Evolutionary conservation across 1,284 basidiomycete species (phyloP), one percentile per base, ranked within the genome.

Genomic region (Sanguinoderma infundibulare): DNA sequence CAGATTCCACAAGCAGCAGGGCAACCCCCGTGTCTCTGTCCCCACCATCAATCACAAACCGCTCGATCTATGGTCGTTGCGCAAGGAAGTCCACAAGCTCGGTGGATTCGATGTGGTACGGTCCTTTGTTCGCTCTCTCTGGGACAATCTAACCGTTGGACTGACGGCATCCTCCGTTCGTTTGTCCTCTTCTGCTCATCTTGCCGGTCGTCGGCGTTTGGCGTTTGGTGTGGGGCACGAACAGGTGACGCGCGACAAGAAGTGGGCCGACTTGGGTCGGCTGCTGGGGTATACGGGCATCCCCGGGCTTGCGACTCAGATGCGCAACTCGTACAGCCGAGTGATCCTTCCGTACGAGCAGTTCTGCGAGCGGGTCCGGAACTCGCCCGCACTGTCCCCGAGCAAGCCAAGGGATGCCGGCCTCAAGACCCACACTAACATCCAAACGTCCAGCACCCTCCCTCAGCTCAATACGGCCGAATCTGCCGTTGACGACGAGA

Each of bases 281-380:
- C 79, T 87, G 38, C 81, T 98, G 53, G 95, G 95, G 6, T 96
- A 95, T 76, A 82, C 85, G 57, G 89, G 90, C 38, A 87, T 92
- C 44, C 91, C 91, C 17, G 91, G 92, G 50, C 83, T 96, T 55
- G 92, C 94, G 9, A 90, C 91, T 1, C 91, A 95, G 72, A 86
- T 98, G 75, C 95, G 94, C 78, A 90, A 89, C 67, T 94, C 96
- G 3, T 99, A 98, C 77, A 84, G 84, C 59, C 89, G 91, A 59
- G 92, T 99, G 73, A 93, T 99, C 66, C 82, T 94, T 35, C 98
- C 97, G 8, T 99, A 95, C 72, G 97, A 99, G 73, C 87, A 92
- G 70, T 98, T 95, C 75, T 89, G 90, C 60, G 87, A 90, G 56
- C 85, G 88, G 51, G 90, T 91, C 44, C 86, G 88, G 67, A 89